Conservation (phyloP, 73 alveolate species). For the Paramecium caudatum region DNA sequence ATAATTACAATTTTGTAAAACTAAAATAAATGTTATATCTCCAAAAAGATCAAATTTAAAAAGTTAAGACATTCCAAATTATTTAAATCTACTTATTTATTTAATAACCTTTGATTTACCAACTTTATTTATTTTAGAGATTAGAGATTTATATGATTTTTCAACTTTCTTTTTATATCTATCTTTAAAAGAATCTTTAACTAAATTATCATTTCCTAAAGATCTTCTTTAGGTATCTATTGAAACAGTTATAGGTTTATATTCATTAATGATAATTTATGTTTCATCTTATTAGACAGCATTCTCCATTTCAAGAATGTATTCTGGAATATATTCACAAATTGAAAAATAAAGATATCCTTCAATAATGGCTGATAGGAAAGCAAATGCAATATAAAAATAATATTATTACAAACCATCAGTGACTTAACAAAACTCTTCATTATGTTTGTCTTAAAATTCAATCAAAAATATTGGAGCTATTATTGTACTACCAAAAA, state of each 20-base stretch:
- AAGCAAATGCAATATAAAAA: slow-evolving; percentile 20
- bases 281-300: neutral
- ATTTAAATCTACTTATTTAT: neutral
- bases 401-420: neutral
- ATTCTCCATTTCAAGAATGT: neutral
- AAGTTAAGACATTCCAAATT: slow-evolving; percentile 35
- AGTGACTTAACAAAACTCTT: neutral
- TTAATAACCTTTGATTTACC: neutral
- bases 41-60: slow-evolving; percentile 60
- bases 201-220: neutral
- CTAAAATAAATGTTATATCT: slow-evolving; percentile 46
- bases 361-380: neutral
- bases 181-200: neutral
- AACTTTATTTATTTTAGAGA: slow-evolving; percentile 16
- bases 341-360: slow-evolving; percentile 1
- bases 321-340: neutral
- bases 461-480: slow-evolving; percentile 23
- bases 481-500: neutral
- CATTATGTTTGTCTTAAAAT: neutral
- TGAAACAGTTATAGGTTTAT: neutral
- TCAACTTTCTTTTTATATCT: neutral
- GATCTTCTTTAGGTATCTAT: neutral
- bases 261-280: neutral
- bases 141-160: neutral
- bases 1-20: slow-evolving; percentile 44